phyloP scores from a whole-genome alignment of 768 basidiomycete species.

The Leccinum sublutescens region DNA sequence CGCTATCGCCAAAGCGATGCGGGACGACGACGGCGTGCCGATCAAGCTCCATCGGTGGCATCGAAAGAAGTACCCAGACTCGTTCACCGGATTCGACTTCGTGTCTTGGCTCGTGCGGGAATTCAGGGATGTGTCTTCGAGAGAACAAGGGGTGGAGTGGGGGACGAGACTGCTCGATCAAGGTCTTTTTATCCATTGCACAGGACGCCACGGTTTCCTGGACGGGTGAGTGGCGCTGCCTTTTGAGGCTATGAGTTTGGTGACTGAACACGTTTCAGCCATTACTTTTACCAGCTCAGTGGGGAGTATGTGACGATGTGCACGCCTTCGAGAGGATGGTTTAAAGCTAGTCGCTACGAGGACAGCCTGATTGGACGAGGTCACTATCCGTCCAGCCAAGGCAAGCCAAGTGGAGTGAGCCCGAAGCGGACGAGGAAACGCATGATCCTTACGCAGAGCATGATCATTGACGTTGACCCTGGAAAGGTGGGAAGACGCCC shows the following conservation, averaged over 20 bases:
- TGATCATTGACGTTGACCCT: constrained; percentile 85
- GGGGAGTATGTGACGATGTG: constrained; percentile 71
- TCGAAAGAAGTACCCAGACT: constrained; percentile 64
- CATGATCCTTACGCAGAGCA: constrained; percentile 81
- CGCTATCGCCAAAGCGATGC: constrained; percentile 79
- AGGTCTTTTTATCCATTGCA: constrained; percentile 84
- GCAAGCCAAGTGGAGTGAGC: constrained; percentile 36
- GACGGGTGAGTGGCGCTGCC: constrained; percentile 62
- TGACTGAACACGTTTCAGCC: constrained; percentile 42
- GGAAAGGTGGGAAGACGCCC: constrained; percentile 50
- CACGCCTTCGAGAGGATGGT: constrained; percentile 69
- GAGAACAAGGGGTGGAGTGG: constrained; percentile 78
- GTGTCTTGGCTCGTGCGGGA: constrained; percentile 92
- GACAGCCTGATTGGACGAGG: constrained; percentile 37
- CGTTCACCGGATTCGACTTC: constrained; percentile 87
- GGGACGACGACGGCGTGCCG: constrained; percentile 77
- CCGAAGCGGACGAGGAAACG: constrained; percentile 54
- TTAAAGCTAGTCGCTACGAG: constrained; percentile 51
- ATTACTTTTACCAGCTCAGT: constrained; percentile 85
- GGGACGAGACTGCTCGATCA: constrained; percentile 74
- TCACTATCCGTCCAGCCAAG: constrained; percentile 37
- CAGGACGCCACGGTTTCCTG: constrained; percentile 75
- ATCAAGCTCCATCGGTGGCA: constrained; percentile 90
- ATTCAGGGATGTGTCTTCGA: constrained; percentile 83
- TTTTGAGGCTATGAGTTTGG: not conserved